Conservation (phyloP, 345 rosid genomes). For the Boechera divaricarpa region DNA sequence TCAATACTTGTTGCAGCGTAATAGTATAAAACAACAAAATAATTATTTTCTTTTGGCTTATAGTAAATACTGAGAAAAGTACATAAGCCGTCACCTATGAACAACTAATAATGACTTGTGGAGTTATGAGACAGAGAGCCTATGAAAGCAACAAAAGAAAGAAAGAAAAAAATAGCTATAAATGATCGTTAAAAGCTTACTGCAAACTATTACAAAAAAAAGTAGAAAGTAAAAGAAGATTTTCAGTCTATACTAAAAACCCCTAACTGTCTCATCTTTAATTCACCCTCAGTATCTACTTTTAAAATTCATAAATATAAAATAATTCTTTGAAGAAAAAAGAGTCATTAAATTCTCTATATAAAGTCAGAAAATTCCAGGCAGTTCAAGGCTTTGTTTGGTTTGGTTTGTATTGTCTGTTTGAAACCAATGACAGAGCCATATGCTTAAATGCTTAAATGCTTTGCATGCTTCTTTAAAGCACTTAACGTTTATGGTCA, state of each 20-base stretch:
- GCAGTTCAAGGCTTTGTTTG: constrained; percentile 40
- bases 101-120: constrained; percentile 35
- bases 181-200: constrained; percentile 32
- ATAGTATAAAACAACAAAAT: neutral
- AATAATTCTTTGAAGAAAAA: neutral
- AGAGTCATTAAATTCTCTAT: constrained; percentile 28
- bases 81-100: constrained; percentile 46
- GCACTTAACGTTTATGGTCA: constrained; percentile 14
- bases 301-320: constrained; percentile 4
- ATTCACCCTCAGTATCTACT: constrained; percentile 20
- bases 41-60: neutral
- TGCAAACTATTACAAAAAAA: constrained; percentile 1
- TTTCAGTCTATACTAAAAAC: constrained; percentile 37
- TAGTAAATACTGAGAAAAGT: constrained; percentile 33
- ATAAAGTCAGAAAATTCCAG: constrained; percentile 43
- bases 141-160: constrained; percentile 1
- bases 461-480: constrained; percentile 14
- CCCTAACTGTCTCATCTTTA: constrained; percentile 45
- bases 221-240: constrained; percentile 24
- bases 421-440: constrained; percentile 25
- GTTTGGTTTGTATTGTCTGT: constrained; percentile 41
- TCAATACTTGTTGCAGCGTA: neutral
- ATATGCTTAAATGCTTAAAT: constrained; percentile 34
- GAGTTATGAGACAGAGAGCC: constrained; percentile 35
- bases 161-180: constrained; percentile 11